Conservation (phyloP, 441 rosid species). For the Mallotus repandus region DNA sequence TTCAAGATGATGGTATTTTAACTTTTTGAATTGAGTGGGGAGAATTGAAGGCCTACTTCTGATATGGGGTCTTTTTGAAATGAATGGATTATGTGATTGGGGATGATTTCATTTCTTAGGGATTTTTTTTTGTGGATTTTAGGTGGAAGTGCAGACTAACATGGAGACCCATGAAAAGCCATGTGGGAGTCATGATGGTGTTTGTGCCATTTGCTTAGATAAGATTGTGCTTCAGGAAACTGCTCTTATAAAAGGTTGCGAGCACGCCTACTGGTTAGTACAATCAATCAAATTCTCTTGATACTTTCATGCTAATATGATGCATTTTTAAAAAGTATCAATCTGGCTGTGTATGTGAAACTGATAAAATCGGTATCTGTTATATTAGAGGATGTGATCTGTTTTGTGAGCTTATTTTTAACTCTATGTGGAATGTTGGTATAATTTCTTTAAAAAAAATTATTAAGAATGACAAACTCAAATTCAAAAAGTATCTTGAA, state of each 20-base stretch:
- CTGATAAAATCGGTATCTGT: too few relatives aligned
- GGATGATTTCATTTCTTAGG: background rate
- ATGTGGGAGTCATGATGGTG: slow-evolving; percentile 48
- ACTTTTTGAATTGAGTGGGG: background rate
- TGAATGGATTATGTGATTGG: too few relatives aligned
- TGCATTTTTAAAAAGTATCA: background rate
- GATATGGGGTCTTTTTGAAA: too few relatives aligned
- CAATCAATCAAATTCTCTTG: background rate
- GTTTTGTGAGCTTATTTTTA: too few relatives aligned
- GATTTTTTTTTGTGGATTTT: slow-evolving; percentile 12
- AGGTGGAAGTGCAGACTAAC: slow-evolving; percentile 38
- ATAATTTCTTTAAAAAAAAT: too few relatives aligned
- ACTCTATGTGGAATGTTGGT: too few relatives aligned
- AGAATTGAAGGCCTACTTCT: background rate
- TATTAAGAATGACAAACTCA: background rate
- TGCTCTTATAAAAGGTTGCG: slow-evolving; percentile 71
- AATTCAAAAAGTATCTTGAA: background rate
- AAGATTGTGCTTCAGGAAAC: slow-evolving; percentile 63
- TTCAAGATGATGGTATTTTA: background rate
- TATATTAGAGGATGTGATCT: too few relatives aligned
- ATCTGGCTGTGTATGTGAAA: background rate
- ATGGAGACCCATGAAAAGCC: slow-evolving; percentile 26
- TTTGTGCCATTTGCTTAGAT: slow-evolving; percentile 69
- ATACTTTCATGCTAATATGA: background rate
- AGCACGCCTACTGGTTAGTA: slow-evolving; percentile 80